phyloP scores from a whole-genome alignment of 192 early-diverging fungal genomes.

The Coemansia sp. region DNA sequence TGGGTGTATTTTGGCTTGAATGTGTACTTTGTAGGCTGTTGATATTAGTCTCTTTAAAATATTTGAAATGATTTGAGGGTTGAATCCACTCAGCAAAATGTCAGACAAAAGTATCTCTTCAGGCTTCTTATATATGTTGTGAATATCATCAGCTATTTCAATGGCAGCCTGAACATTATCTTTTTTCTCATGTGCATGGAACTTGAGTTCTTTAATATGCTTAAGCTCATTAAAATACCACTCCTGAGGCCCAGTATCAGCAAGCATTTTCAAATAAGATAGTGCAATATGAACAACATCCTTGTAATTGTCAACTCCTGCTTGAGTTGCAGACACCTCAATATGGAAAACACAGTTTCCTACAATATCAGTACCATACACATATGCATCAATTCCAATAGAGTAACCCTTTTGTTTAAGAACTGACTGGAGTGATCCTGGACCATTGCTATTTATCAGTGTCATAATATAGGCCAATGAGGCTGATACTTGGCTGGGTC shows the following conservation, averaged over 20 bases:
- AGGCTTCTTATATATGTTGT: constrained; percentile 59
- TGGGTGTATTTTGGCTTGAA: constrained; percentile 16
- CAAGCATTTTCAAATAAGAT: constrained; percentile 31
- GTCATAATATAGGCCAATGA: no score
- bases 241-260: constrained; percentile 15
- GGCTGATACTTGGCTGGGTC: constrained; percentile 44
- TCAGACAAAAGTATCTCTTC: constrained; percentile 64
- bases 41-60: constrained; percentile 53
- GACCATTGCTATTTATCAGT: no score
- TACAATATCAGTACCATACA: no score
- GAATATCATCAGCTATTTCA: constrained; percentile 61
- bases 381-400: no score
- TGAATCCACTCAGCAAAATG: constrained; percentile 57
- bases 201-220: constrained; percentile 29
- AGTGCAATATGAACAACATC: constrained; percentile 29
- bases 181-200: constrained; percentile 61
- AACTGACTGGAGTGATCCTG: no score
- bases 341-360: constrained; percentile 12
- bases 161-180: constrained; percentile 53
- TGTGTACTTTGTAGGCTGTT: constrained; percentile 53
- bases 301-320: constrained; percentile 15
- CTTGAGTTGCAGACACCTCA: constrained; percentile 7
- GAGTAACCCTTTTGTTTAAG: no score
- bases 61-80: constrained; percentile 57
- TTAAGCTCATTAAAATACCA: constrained; percentile 34